Evolutionary conservation across 768 basidiomycete genomes (phyloP).

Genomic region (Boletus reticulatus): DNA sequence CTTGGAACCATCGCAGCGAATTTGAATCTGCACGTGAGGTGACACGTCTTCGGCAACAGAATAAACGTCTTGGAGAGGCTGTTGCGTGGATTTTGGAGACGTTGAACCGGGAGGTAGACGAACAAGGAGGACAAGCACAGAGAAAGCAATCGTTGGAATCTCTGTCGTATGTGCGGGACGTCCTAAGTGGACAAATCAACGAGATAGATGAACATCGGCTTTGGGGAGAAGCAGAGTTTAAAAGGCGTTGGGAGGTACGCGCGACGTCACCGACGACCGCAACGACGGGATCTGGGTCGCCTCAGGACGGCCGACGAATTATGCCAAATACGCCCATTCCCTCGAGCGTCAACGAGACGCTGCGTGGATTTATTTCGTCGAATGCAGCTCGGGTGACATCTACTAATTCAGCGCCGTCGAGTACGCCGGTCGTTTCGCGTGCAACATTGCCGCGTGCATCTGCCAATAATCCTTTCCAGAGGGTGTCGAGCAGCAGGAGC

Average conservation of each 20-base stretch:
- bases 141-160: constrained; percentile 70
- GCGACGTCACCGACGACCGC: constrained; percentile 23
- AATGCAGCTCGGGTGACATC: constrained; percentile 6
- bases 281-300: constrained; percentile 17
- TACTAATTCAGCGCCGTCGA: constrained; percentile 15
- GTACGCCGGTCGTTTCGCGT: constrained; percentile 9
- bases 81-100: constrained; percentile 74
- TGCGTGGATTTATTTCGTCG: constrained; percentile 22
- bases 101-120: constrained; percentile 52
- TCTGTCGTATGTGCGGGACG: constrained; percentile 73
- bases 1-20: constrained; percentile 69
- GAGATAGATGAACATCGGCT: constrained; percentile 68
- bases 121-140: constrained; percentile 35
- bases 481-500: constrained; percentile 12
- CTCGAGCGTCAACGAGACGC: constrained; percentile 19
- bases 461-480: constrained; percentile 31
- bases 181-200: constrained; percentile 53
- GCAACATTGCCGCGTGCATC: constrained; percentile 18
- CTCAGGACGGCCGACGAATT: constrained; percentile 18
- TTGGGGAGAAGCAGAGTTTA: constrained; percentile 50
- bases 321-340: constrained; percentile 9
- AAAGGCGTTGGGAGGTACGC: constrained; percentile 35
- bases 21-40: constrained; percentile 71
- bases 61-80: constrained; percentile 65
- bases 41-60: constrained; percentile 48